A percentile compares a stretch with the other conserved stretches of the same genome.
Evolutionary conservation across 2,329 filamentous ascomycete genomes (phyloP).

Genomic region (Penicillium oxalicum): DNA sequence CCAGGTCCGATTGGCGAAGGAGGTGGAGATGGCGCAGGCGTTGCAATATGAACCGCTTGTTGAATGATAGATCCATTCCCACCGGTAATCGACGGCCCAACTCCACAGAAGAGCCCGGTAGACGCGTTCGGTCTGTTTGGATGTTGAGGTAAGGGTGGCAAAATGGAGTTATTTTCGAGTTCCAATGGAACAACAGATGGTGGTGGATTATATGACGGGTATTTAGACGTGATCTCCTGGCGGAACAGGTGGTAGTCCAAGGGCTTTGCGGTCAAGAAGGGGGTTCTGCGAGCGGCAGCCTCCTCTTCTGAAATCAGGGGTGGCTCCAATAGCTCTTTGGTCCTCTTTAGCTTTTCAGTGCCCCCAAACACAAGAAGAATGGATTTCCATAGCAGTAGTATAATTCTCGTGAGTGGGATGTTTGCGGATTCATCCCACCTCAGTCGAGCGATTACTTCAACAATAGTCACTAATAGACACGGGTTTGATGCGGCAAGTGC

Average conservation of each 20-base stretch:
- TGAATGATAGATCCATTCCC: conserved; percentile 70
- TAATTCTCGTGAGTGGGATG: conserved; percentile 60
- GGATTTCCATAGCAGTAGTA: conserved; percentile 87
- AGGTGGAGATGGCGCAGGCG: conserved; percentile 88
- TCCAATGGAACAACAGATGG: conserved; percentile 77
- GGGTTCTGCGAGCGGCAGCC: conserved; percentile 55
- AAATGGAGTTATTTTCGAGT: conserved; percentile 80
- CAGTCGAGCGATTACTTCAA: conserved; percentile 61
- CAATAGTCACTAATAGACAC: conserved; percentile 64
- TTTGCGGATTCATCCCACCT: conserved; percentile 60
- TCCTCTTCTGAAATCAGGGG: conserved; percentile 44
- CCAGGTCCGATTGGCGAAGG: conserved; percentile 78
- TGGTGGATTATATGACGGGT: conserved; percentile 90
- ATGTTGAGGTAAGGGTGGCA: conserved; percentile 77
- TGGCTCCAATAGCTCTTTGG: conserved; percentile 63
- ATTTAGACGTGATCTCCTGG: conserved; percentile 95
- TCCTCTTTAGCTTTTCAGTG: conserved; percentile 61
- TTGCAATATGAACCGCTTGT: conserved; percentile 97
- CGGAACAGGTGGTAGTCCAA: conserved; percentile 94
- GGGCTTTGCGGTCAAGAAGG: conserved; percentile 85
- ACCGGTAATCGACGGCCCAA: conserved; percentile 43
- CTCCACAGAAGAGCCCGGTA: conserved; percentile 56
- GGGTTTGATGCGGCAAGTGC: conserved; percentile 55
- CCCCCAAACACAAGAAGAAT: conserved; percentile 81
- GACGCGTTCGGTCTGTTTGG: conserved; percentile 55